Evolutionary conservation across 352 stramenopile genomes (phyloP).

Genomic region (Phytophthora hibernalis): DNA sequence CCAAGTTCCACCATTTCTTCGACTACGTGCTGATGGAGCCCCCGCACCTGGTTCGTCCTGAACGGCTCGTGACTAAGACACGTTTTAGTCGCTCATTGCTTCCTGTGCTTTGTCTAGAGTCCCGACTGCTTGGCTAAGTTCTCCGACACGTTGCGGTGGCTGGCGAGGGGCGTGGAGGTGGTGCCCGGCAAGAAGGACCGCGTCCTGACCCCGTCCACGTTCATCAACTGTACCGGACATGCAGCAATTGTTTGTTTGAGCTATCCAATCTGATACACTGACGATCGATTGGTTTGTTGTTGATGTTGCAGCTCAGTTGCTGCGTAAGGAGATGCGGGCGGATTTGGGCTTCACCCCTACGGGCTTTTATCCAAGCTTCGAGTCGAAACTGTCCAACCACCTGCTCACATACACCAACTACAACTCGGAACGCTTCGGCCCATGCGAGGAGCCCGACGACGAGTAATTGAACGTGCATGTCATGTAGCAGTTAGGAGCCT

Average conservation of each 20-base stretch:
- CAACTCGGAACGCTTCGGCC: constrained; percentile 49
- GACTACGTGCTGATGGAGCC: constrained; percentile 62
- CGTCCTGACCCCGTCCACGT: constrained; percentile 50
- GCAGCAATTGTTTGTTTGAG: background rate
- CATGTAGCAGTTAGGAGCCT: constrained; percentile 10
- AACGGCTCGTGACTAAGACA: background rate
- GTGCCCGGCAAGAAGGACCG: constrained; percentile 41
- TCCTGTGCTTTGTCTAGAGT: constrained; percentile 34
- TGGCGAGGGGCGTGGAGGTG: constrained; percentile 42
- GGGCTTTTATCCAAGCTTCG: constrained; percentile 56
- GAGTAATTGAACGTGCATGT: constrained; percentile 14
- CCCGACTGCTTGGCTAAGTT: constrained; percentile 57
- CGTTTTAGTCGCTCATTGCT: background rate
- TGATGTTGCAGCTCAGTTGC: constrained; percentile 37
- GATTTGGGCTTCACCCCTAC: constrained; percentile 57
- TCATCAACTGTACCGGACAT: constrained; percentile 50
- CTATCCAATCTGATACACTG: background rate
- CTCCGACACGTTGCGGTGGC: constrained; percentile 56
- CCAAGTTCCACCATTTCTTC: constrained; percentile 63
- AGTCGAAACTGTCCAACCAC: constrained; percentile 63
- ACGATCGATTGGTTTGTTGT: constrained; percentile 6
- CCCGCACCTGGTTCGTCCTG: constrained; percentile 46
- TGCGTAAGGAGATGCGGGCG: constrained; percentile 51
- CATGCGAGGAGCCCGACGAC: constrained; percentile 37
- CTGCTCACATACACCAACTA: constrained; percentile 68